A percentile compares a stretch with the other conserved stretches of the same genome.
Conservation (phyloP, 768 basidiomycete genomes). For the Leccinum broughii region DNA sequence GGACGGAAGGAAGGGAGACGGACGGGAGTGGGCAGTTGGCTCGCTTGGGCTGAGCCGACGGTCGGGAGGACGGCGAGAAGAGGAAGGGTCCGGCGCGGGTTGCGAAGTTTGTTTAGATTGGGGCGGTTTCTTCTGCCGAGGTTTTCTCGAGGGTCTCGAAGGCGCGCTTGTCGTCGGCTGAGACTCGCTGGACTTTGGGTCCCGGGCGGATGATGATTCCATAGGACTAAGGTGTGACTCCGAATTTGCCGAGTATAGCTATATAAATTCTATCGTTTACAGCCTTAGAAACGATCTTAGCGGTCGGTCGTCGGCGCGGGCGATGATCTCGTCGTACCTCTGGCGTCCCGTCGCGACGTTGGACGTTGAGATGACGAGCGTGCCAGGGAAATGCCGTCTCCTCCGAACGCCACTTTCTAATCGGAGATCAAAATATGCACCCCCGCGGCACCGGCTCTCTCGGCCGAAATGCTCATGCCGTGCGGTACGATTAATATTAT, state of each 20-base stretch:
- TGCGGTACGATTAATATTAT: not conserved
- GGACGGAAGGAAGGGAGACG: conserved; percentile 8
- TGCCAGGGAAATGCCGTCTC: conserved; percentile 32
- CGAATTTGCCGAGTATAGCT: conserved; percentile 33
- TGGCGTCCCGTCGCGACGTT: conserved; percentile 15
- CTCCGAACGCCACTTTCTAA: conserved; percentile 18
- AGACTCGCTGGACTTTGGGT: conserved; percentile 41
- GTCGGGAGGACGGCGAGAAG: conserved; percentile 27
- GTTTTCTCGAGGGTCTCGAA: conserved; percentile 44
- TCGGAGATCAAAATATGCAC: conserved; percentile 27
- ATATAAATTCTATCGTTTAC: conserved; percentile 16
- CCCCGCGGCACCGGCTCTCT: conserved; percentile 17
- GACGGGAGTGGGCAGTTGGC: conserved; percentile 18
- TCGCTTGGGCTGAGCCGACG: conserved; percentile 31
- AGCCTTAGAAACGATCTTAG: conserved; percentile 10
- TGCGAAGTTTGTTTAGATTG: conserved; percentile 26
- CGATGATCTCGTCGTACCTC: conserved; percentile 21
- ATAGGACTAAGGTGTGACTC: conserved; percentile 36
- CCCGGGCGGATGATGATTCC: conserved; percentile 51
- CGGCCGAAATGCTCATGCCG: conserved; percentile 6
- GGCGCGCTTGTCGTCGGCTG: conserved; percentile 42
- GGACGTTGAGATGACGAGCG: conserved; percentile 14
- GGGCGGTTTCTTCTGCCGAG: conserved; percentile 54
- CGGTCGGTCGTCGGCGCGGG: conserved; percentile 7
- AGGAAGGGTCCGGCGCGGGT: conserved; percentile 21